Evolutionary conservation across 257 asterid genomes (phyloP).

Genomic region (Solanum paucissectum): DNA sequence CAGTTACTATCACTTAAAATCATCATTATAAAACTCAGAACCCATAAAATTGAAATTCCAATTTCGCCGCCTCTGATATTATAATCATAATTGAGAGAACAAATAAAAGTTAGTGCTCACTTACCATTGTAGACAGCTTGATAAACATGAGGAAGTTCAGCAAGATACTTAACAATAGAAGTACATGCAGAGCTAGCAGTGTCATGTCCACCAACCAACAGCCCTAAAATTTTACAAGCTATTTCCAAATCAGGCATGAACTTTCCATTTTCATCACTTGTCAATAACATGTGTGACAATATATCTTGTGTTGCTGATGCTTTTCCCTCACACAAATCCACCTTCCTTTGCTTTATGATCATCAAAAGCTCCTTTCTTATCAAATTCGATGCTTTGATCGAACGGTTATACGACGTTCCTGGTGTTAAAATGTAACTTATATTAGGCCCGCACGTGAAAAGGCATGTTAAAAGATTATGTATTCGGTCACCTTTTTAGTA

Average conservation of each 20-base stretch:
- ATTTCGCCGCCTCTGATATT: not conserved
- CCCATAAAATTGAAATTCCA: not conserved
- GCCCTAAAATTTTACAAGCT: constrained; percentile 43
- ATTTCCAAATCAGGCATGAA: constrained; percentile 36
- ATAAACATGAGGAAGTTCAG: constrained; percentile 48
- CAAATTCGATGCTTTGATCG: constrained; percentile 40
- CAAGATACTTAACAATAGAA: constrained; percentile 41
- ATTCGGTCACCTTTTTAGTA: not conserved
- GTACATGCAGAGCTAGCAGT: constrained; percentile 55
- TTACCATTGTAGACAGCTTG: constrained; percentile 40
- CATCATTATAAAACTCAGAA: too few species aligned
- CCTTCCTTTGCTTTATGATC: constrained; percentile 29
- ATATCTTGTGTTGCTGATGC: constrained; percentile 52
- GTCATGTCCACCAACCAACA: constrained; percentile 52
- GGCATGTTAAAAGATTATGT: not conserved
- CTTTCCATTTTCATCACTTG: constrained; percentile 41
- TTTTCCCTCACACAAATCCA: constrained; percentile 32
- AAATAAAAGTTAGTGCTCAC: not conserved
- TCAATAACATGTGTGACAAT: constrained; percentile 41
- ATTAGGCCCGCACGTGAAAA: not conserved
- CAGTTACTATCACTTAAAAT: too few species aligned
- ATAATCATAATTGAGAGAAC: not conserved
- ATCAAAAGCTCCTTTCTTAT: constrained; percentile 32
- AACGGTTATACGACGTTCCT: constrained; percentile 28
- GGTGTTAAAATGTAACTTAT: not conserved